A percentile compares a stretch with the other conserved stretches of the same genome.
phyloP scores from a whole-genome alignment of 2,329 filamentous ascomycete species.

The Penicillium sp. region DNA sequence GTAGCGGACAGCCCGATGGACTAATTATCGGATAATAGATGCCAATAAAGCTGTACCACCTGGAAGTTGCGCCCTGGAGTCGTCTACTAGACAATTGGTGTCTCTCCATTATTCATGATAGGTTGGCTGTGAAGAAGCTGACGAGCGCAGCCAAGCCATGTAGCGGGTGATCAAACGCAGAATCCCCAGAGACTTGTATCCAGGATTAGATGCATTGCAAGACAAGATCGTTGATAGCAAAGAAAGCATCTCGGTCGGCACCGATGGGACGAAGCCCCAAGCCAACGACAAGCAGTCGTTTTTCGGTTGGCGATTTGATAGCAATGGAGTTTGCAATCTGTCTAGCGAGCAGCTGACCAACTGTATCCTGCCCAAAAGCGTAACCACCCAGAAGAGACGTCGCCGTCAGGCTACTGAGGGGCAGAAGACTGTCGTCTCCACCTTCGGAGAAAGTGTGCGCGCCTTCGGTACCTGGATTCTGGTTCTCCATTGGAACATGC shows the following conservation, averaged over 20 bases:
- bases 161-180: background rate
- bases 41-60: background rate
- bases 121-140: background rate
- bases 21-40: no score
- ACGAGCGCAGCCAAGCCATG: background rate
- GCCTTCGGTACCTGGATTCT: slow-evolving; percentile 33
- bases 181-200: background rate
- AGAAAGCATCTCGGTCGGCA: slow-evolving; percentile 40
- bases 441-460: slow-evolving; percentile 38
- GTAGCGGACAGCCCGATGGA: no score
- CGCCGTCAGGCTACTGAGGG: slow-evolving; percentile 75
- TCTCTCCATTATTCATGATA: background rate
- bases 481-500: slow-evolving; percentile 32
- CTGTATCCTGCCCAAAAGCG: slow-evolving; percentile 68
- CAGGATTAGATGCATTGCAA: slow-evolving; percentile 36
- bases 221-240: slow-evolving; percentile 41
- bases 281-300: slow-evolving; percentile 55
- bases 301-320: slow-evolving; percentile 61
- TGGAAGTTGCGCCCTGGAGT: background rate
- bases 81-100: background rate
- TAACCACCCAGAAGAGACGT: slow-evolving; percentile 83
- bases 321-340: slow-evolving; percentile 79
- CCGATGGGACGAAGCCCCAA: slow-evolving; percentile 50
- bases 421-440: slow-evolving; percentile 58
- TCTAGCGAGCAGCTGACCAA: slow-evolving; percentile 82